Evolutionary conservation across 768 basidiomycete genomes (phyloP), one percentile per base, ranked within the genome.

Genomic region (Hebeloma cylindrosporum): DNA sequence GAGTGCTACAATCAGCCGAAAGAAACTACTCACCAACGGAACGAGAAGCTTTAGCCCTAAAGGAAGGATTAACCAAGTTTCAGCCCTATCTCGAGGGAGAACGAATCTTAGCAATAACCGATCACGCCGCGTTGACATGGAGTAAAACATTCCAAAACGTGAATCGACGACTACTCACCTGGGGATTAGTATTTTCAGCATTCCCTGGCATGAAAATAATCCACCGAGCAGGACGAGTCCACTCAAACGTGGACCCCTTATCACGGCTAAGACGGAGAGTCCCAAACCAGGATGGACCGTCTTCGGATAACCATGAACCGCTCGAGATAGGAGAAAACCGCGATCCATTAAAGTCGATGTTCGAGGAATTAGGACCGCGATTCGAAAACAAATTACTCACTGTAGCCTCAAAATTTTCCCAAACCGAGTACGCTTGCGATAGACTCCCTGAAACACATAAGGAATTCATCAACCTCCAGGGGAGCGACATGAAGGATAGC

Each of bases 161-260:
- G 1, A 72, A 72, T 40, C 42, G 64, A 14, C 46, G 63, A n/a
- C 49, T 72, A 11, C 43, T 61, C 1, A 61, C 65, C 3, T 72
- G 67, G 68, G 68, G 68, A 30, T 41, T 56, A 4, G 57, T 67
- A 0, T 68, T 68, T 30, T 32, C 68, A 7, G 68, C 69, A 3
- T 73, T 60, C 48, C 70, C 66, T 0, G 39, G 46, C 1, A 20
- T 72, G 10, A 36, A 55, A n/a, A 71, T 72, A 18, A 52, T 71
- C 7, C 71, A 73, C 37, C 60, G 66, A 4, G 60, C 70, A 0
- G 70, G 70, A 3, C 31, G 62, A 3, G 63, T 68, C 0, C 69
- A 72, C 32, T 71, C 67, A 1, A 70, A 70, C 40, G 67, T 71
- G 5, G 70, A 72, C 42, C 68, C 70, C 2, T 50, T 71, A 4